Conservation (phyloP, 2,329 filamentous ascomycete genomes). For the Tricladium varicosporioides region DNA sequence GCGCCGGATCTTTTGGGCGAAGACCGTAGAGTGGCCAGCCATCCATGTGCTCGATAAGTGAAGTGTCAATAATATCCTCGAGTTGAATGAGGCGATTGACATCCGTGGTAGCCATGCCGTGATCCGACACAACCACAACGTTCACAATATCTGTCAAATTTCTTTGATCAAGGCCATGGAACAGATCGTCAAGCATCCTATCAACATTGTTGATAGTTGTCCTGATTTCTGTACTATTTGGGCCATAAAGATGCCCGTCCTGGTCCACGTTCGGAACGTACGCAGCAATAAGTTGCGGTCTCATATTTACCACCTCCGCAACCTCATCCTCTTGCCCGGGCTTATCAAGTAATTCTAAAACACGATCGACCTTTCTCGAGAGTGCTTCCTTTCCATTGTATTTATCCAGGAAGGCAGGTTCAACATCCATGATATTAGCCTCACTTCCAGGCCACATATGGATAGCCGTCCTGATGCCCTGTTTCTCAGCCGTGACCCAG, state of each 20-base stretch:
- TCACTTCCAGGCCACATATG: constrained; percentile 99
- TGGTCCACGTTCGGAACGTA: constrained; percentile 92
- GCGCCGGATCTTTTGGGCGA: constrained; percentile 67
- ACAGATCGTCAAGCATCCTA: constrained; percentile 73
- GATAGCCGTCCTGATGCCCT: constrained; percentile 74
- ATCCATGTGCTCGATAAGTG: constrained; percentile 77
- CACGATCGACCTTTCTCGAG: constrained; percentile 70
- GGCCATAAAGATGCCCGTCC: constrained; percentile 84
- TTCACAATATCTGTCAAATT: constrained; percentile 92
- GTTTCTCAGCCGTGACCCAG: constrained; percentile 88
- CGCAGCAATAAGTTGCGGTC: constrained; percentile 88
- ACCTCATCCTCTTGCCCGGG: constrained; percentile 66
- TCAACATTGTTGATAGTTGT: constrained; percentile 78
- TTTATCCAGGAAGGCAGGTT: constrained; percentile 79
- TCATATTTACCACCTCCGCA: constrained; percentile 49
- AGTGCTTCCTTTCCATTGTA: constrained; percentile 78
- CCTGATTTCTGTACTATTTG: constrained; percentile 90
- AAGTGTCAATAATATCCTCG: constrained; percentile 80
- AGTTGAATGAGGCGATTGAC: constrained; percentile 78
- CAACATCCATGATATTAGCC: constrained; percentile 71
- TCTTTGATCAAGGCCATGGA: constrained; percentile 72
- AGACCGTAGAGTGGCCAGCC: constrained; percentile 94
- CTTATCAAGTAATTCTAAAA: constrained; percentile 81
- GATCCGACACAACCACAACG: constrained; percentile 92
- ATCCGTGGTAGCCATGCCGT: constrained; percentile 96